A percentile compares a stretch with the other conserved stretches of the same genome.
Conservation (phyloP, 169 alveolate species). For the Cryptosporidium baileyi region DNA sequence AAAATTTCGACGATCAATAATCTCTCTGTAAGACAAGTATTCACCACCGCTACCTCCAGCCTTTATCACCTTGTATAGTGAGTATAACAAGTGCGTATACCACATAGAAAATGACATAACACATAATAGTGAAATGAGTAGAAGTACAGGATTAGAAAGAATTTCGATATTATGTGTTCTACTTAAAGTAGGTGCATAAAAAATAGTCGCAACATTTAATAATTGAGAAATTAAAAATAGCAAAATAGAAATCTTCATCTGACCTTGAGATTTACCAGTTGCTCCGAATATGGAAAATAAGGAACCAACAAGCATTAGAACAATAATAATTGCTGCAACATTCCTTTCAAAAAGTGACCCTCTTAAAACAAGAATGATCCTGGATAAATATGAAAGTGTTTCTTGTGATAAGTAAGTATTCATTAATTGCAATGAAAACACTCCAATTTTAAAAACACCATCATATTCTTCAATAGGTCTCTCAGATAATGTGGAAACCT, state of each 20-base stretch:
- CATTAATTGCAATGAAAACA: no score
- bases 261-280: constrained; percentile 12
- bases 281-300: constrained; percentile 26
- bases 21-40: constrained; percentile 62
- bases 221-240: neutral
- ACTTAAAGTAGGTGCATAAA: constrained; percentile 25
- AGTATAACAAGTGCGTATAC: constrained; percentile 43
- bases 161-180: neutral
- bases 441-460: no score
- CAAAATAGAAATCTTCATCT: constrained; percentile 18
- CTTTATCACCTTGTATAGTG: constrained; percentile 37
- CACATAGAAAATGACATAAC: constrained; percentile 31
- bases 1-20: constrained; percentile 52
- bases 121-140: neutral
- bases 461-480: neutral
- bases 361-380: neutral
- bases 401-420: neutral
- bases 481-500: neutral
- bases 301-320: neutral
- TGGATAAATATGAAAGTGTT: neutral
- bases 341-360: neutral
- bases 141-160: neutral
- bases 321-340: neutral
- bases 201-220: neutral
- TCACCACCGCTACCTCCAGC: constrained; percentile 70